Percentiles rank a stretch among this genome's conserved stretches.
phyloP scores from a whole-genome alignment of 331 rosid species.

The Saraca asoca region DNA sequence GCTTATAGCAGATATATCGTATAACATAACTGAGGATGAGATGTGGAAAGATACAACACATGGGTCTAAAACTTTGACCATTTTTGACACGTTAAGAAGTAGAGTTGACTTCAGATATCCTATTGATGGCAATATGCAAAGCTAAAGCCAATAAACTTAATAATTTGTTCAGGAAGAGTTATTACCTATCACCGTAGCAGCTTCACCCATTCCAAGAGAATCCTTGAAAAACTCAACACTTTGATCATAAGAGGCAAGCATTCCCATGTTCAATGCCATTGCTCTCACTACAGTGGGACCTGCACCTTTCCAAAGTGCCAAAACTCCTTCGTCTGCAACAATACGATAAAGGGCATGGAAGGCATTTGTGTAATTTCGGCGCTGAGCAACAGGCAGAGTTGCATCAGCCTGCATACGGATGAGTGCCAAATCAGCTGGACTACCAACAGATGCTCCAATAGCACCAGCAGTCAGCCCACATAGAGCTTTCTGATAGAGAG shows the following conservation, averaged over 20 bases:
- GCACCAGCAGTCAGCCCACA: constrained; percentile 73
- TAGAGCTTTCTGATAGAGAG: constrained; percentile 62
- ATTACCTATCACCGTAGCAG: constrained; percentile 69
- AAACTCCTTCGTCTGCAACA: constrained; percentile 59
- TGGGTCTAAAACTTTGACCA: no score
- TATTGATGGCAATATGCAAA: not conserved
- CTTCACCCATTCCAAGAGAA: constrained; percentile 74
- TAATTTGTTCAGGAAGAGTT: not conserved
- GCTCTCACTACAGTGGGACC: constrained; percentile 54
- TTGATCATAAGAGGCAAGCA: constrained; percentile 69
- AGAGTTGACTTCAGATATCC: no score
- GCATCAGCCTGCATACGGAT: constrained; percentile 76
- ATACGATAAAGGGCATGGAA: constrained; percentile 65
- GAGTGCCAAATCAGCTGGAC: constrained; percentile 70
- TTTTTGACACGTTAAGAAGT: no score
- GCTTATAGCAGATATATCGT: no score
- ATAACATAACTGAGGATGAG: no score
- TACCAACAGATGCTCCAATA: constrained; percentile 61
- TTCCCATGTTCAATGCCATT: constrained; percentile 59
- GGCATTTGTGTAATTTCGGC: constrained; percentile 63
- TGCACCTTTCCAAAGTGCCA: constrained; percentile 74
- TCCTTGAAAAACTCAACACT: constrained; percentile 60
- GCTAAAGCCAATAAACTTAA: constrained; percentile 3
- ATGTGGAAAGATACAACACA: no score
- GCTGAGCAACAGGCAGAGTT: constrained; percentile 59